phyloP scores from a whole-genome alignment of 176 grass and related monocot genomes.

The Urochloa ruziziensis region DNA sequence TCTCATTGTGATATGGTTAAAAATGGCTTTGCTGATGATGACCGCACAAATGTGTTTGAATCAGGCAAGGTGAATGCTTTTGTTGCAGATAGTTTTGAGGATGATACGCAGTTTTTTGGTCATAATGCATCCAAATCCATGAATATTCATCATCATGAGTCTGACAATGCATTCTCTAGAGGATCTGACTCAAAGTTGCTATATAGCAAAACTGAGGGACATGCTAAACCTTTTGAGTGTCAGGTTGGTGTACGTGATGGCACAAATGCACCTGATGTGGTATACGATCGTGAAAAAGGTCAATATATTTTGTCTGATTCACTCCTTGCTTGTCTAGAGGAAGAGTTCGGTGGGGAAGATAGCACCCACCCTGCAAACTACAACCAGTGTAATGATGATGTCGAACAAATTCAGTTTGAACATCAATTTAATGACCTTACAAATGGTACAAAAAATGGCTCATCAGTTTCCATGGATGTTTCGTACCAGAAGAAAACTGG shows the following conservation, averaged over 20 bases:
- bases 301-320: slow-evolving; percentile 80
- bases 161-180: slow-evolving; percentile 38
- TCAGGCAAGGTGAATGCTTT: slow-evolving; percentile 33
- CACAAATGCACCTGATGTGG: slow-evolving; percentile 31
- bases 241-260: slow-evolving; percentile 23
- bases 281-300: slow-evolving; percentile 55
- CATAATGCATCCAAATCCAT: slow-evolving; percentile 19
- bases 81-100: slow-evolving; percentile 83
- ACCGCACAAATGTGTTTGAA: slow-evolving; percentile 19
- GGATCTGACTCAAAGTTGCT: slow-evolving; percentile 35
- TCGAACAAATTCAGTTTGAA: slow-evolving; percentile 5
- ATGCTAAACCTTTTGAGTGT: slow-evolving; percentile 21
- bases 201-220: slow-evolving; percentile 26
- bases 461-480: slow-evolving; percentile 14
- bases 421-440: slow-evolving; percentile 25
- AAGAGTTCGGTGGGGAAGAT: slow-evolving; percentile 55
- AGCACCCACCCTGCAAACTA: slow-evolving; percentile 24
- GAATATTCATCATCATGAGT: slow-evolving; percentile 24
- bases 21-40: slow-evolving; percentile 16
- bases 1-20: slow-evolving; percentile 34
- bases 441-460: slow-evolving; percentile 24
- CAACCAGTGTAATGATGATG: slow-evolving; percentile 18
- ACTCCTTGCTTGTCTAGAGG: slow-evolving; percentile 74
- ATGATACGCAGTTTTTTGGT: slow-evolving; percentile 34
- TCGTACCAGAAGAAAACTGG: slow-evolving; percentile 5